phyloP scores from a whole-genome alignment of 306 rosid species.

The Cucumis hystrix region DNA sequence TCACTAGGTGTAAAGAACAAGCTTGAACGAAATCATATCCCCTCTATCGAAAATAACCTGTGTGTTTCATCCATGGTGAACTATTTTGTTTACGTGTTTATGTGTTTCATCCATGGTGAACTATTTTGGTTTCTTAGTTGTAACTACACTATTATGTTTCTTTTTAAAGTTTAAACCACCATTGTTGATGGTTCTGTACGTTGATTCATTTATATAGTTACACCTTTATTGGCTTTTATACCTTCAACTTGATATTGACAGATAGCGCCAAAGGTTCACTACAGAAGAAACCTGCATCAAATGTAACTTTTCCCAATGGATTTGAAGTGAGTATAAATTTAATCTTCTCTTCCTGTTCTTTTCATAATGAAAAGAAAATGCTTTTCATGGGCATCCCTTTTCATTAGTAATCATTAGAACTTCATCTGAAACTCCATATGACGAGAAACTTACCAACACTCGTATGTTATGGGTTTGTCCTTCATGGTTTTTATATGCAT shows the following conservation, averaged over 20 bases:
- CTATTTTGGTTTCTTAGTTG: background rate
- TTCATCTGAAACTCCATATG: background rate
- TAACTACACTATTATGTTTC: background rate
- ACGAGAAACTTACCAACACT: background rate
- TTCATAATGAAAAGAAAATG: background rate
- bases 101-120: background rate
- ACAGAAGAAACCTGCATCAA: constrained; percentile 37
- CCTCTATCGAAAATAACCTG: background rate
- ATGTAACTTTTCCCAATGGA: constrained; percentile 68
- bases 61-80: background rate
- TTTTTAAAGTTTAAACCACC: background rate
- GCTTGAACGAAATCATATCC: background rate
- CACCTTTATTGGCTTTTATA: background rate
- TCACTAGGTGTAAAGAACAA: background rate
- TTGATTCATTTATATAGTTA: background rate
- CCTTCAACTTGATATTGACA: constrained; percentile 13
- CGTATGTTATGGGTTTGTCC: background rate
- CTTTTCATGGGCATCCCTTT: background rate
- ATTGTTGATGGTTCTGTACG: background rate
- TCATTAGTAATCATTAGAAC: background rate
- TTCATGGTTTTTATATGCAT: background rate
- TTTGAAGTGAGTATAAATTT: constrained; percentile 51
- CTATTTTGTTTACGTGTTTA: background rate
- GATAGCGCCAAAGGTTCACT: constrained; percentile 26
- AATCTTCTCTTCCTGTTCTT: background rate